Evolutionary conservation across 2,329 filamentous ascomycete genomes (phyloP).

Genomic region (Xylariaceae sp.): DNA sequence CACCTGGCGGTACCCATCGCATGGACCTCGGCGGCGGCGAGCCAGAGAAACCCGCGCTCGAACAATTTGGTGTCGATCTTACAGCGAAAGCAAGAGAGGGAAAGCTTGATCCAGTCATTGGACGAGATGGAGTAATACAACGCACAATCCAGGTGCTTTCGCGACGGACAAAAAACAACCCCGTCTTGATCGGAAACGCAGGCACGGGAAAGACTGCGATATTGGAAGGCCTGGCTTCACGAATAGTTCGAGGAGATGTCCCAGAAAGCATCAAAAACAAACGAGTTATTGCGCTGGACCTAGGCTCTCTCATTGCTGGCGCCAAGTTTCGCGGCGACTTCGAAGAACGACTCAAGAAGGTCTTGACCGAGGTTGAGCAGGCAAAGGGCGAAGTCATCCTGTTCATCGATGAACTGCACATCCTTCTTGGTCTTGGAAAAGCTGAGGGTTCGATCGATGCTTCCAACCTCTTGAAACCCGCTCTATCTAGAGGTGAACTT

Average conservation of each 20-base stretch:
- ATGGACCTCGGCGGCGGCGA: conserved; percentile 79
- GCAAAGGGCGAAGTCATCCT: conserved; percentile 86
- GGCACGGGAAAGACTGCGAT: conserved; percentile 94
- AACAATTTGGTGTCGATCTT: conserved; percentile 86
- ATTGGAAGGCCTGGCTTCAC: conserved; percentile 79
- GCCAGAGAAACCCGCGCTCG: conserved; percentile 77
- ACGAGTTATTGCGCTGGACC: conserved; percentile 76
- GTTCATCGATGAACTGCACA: conserved; percentile 94
- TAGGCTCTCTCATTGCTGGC: conserved; percentile 89
- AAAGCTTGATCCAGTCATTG: conserved; percentile 94
- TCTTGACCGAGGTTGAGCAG: conserved; percentile 85
- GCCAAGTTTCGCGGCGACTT: conserved; percentile 96
- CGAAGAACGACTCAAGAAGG: conserved; percentile 85
- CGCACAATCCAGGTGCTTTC: conserved; percentile 92
- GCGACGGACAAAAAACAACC: conserved; percentile 90
- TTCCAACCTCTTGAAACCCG: conserved; percentile 89
- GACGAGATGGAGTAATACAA: conserved; percentile 85
- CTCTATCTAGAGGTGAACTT: conserved; percentile 83
- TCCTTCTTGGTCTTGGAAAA: conserved; percentile 84
- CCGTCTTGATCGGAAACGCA: conserved; percentile 84
- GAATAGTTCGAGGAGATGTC: conserved; percentile 88
- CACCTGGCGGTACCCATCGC: conserved; percentile 84
- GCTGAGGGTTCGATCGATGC: conserved; percentile 96
- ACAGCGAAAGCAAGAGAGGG: conserved; percentile 80
- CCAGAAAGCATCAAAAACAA: conserved; percentile 96